Evolutionary conservation across 139 green algal genomes (phyloP), one percentile per base, ranked within the genome.

Genomic region (Mychonastes homosphaera): DNA sequence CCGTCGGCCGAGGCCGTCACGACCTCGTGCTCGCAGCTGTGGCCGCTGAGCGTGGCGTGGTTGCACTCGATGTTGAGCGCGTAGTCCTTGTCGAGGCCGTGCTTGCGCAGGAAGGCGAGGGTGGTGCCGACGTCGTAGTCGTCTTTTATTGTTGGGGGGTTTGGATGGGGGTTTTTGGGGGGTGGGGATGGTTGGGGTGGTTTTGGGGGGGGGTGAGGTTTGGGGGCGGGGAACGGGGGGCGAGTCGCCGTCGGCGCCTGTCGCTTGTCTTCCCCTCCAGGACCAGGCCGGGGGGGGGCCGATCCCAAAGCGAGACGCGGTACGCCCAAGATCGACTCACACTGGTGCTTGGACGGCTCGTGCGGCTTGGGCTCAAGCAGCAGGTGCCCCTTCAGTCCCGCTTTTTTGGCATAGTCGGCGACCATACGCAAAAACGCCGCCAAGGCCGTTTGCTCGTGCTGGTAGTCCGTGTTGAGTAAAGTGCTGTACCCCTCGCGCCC

Each of bases 31-130:
- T 74, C 65, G 29, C 71, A 78, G 46, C 52, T 68, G 61, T 78
- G 71, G 21, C 63, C 56, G 59, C 77, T 43, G 49, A 90, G 74
- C 9, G 81, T 88, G 15, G 82, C 82, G 69, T 90, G 82, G 68
- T 90, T 90, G 81, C 82, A 90, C 70, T 90, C 82, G 3, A 90
- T 63, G 54, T 87, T 89, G n/a, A 90, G 50, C 54, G 80, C 85
- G 70, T 85, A 89, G 4, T 81, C 64, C 24, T 70, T 33, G 30
- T 73, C 30, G 21, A 90, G 68, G 21, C 73, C 72, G 61, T 85
- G 61, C 9, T 51, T 53, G 19, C 47, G 27, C 23, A 90, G 69
- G 57, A 90, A 90, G 26, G 35, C 57, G 2, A 69, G 21, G 1
- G 81, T 89, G 26, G 81, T 83, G 30, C 76, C 73, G 1, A 47